Percentiles rank a stretch among this genome's conserved stretches.
These are phyloP conservation scores for Geosiphon pyriformis DNA, from an alignment of 192 early-diverging fungal species.

Conservation along the genomic window DNA sequence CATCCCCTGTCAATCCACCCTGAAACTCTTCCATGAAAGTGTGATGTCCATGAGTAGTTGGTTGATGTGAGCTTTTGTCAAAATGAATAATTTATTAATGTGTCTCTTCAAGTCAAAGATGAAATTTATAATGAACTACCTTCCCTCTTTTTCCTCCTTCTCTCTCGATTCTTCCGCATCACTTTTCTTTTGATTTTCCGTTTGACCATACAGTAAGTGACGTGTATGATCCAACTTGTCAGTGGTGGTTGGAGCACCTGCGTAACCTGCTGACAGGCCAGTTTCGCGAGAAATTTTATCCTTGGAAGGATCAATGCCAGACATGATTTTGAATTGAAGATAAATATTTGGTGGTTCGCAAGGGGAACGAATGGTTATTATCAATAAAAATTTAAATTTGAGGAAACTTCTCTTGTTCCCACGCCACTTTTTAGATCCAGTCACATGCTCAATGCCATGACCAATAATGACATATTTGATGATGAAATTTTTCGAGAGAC, in stretches of 20 bases:
- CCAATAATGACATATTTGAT: too few species aligned
- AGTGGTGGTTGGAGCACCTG: neutral
- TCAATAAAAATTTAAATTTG: too few species aligned
- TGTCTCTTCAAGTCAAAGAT: neutral
- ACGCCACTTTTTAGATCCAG: too few species aligned
- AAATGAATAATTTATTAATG: neutral
- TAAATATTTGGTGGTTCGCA: too few species aligned
- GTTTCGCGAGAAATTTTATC: neutral
- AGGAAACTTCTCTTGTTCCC: too few species aligned
- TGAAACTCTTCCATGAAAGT: conserved; percentile 2
- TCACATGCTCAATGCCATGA: too few species aligned
- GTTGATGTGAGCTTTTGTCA: neutral
- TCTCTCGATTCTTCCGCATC: too few species aligned
- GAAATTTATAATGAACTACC: neutral
- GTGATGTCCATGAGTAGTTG: neutral
- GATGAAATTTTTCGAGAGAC: too few species aligned
- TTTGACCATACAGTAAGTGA: conserved; percentile 13
- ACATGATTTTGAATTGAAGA: conserved; percentile 4
- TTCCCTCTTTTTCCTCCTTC: neutral
- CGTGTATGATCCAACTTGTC: conserved; percentile 10
- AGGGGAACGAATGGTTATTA: too few species aligned
- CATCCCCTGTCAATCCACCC: neutral
- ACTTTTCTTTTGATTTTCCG: conserved; percentile 4
- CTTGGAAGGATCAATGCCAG: conserved; percentile 11
- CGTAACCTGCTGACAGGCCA: neutral